Base-by-base conservation (phyloP, 805 yeast species). In the Candida chilensis region DNA sequence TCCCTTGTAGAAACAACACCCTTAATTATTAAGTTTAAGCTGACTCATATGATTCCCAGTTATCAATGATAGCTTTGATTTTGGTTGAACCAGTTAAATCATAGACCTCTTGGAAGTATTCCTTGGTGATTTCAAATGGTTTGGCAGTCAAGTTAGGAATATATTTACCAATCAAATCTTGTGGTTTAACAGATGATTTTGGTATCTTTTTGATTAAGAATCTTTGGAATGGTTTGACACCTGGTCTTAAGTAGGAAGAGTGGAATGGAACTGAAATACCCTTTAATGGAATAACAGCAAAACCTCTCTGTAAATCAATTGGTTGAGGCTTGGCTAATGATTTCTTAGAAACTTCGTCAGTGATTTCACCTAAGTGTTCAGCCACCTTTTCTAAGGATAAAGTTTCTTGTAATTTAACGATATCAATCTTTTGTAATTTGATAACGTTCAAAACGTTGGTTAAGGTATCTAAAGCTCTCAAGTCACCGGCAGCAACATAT, bases 261-360 rank as follows among this genome's bases (percentile, higher is more conserved):
- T 92, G 99, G 96, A 92, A 92, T 39, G 99, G 99, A 54, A 92
- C 99, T n/a, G 96, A 86, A 44, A 92, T 92, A 47, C 98, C 98
- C 71, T 82, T 87, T 60, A 92, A 75, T 57, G 99, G 99, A 48
- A 92, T 92, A 49, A 92, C 90, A 25, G 99, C 97, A 47, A 85
- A 90, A 16, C 99, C 99, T 67, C 98, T 82, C 66, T 92, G 94
- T 51, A 94, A 71, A 33, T 87, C 94, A 55, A 92, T 85, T 46
- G 98, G 98, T 67, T 90, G 97, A 32, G 94, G 87, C 66, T 92
- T 92, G 36, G 83, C 95, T 31, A 58, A 32, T 12, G 95, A 74
- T 55, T 83, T 77, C 57, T 77, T 74, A 24, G 96, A 61, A 39
- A 88, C 85, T 64, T 88, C 96, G 28, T 64, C 74, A 35, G 86